Percentiles rank a stretch among this genome's conserved stretches.
Conservation (phyloP, 768 basidiomycete species). For the Tephrocybe rancida region DNA sequence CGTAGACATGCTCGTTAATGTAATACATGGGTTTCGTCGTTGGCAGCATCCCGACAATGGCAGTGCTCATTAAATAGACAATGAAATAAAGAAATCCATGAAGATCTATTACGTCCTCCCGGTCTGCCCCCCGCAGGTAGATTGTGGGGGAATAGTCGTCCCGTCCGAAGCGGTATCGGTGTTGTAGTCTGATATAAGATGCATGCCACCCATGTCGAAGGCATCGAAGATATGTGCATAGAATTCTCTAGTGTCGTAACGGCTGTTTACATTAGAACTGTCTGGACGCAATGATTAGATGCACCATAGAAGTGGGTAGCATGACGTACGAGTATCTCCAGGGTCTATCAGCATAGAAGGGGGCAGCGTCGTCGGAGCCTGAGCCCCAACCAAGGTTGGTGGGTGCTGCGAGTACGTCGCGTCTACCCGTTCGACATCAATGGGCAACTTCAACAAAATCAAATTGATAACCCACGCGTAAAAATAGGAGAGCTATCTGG, state of each 20-base stretch:
- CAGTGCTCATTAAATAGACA: too few relatives aligned
- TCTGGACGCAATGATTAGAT: not conserved
- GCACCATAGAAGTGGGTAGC: too few relatives aligned
- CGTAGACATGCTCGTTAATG: too few relatives aligned
- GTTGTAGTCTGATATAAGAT: not conserved
- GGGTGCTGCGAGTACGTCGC: constrained; percentile 1
- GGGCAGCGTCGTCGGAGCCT: constrained; percentile 3
- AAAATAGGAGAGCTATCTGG: constrained; percentile 5
- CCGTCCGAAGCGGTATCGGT: not conserved
- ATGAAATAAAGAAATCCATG: not conserved
- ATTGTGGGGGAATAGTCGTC: not conserved
- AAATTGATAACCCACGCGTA: constrained; percentile 6
- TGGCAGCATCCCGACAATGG: too few relatives aligned
- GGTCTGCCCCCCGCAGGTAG: not conserved
- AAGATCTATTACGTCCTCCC: not conserved
- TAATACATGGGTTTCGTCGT: too few relatives aligned
- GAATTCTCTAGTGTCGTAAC: not conserved
- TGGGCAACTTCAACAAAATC: not conserved
- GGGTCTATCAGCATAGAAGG: constrained; percentile 8
- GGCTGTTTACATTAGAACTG: constrained; percentile 5
- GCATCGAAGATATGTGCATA: not conserved
- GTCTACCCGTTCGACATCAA: not conserved
- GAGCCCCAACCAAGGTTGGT: not conserved
- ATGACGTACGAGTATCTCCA: constrained; percentile 9
- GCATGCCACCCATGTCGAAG: constrained; percentile 5